Evolutionary conservation across 768 basidiomycete genomes (phyloP), one percentile per base, ranked within the genome.

Genomic region (Sarcomyxa edulis): DNA sequence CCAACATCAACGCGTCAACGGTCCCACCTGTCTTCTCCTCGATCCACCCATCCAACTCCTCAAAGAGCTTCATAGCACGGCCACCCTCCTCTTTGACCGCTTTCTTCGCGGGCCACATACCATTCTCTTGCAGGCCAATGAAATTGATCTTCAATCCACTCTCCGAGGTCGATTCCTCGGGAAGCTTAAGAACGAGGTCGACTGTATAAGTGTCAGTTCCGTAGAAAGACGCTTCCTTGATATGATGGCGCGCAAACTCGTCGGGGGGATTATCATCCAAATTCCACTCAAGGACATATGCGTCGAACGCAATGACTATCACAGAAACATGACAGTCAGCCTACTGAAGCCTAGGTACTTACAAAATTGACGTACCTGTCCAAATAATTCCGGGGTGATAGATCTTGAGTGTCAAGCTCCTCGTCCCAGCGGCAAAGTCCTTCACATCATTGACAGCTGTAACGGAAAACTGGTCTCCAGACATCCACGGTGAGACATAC

Each of bases 221-320:
- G 48, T 89, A 90, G 58, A 87, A 90, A 2, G 92, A 91, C 0
- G 78, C 90, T 56, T 94, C 90, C 54, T 92, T 96, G 62, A 97
- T 76, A 49, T 92, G 88, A 52, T 98, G 95, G 6, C 92, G 74
- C 6, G 74, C 74, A 47, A 71, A 65, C 40, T 87, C 84, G 37
- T 77, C 59, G 0, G 90, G 88, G 1, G 95, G 92, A 39, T 78
- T 74, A 45, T 81, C 66, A 46, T 90, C 85, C 25, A 93, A 67
- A 11, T 76, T 80, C 94, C 94, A 97, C 37, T 74, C 60, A 6
- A 94, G 58, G 10, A 97, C 88, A 43, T 94, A 84, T 0, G 90
- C 94, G 34, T 94, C 86, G 52, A 98, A 96, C 0, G 92, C 85
- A 38, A 98, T 73, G 4, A 87, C 91, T 78, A 49, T n/a, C n/a